These are phyloP conservation scores for Solanum chacoense DNA, from an alignment of 305 asterid genomes.

Conservation along the genomic window DNA sequence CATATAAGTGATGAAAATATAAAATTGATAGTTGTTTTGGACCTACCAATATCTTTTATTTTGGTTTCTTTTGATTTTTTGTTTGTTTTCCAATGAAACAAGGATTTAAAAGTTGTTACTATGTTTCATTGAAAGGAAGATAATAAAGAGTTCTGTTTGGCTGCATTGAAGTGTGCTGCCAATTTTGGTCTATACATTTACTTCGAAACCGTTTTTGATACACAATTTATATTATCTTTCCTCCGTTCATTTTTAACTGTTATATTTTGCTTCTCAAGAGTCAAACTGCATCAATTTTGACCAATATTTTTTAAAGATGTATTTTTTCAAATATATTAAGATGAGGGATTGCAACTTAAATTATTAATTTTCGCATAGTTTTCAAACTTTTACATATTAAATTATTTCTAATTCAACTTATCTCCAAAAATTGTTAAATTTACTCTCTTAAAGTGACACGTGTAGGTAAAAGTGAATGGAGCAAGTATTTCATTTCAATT, in stretches of 20 bases:
- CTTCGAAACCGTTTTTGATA: too few species aligned
- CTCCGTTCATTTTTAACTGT: not conserved
- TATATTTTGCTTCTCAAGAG: not conserved
- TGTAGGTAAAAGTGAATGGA: not conserved
- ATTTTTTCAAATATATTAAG: not conserved
- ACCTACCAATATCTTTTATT: not conserved
- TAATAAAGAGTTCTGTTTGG: not conserved
- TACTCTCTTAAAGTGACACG: not conserved
- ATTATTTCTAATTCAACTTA: not conserved
- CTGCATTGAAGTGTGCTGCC: not conserved
- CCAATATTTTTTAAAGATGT: not conserved
- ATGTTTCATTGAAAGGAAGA: not conserved
- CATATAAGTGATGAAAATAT: not conserved
- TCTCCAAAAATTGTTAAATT: not conserved
- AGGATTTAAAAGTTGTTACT: not conserved
- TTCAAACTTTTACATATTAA: not conserved
- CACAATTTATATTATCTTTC: not conserved
- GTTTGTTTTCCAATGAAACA: not conserved
- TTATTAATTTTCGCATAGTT: not conserved
- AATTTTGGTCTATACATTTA: not conserved
- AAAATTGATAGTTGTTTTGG: not conserved
- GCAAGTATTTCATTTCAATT: too few species aligned
- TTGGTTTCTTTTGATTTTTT: not conserved
- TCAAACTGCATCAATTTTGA: not conserved
- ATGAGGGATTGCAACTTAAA: not conserved